Evolutionary conservation across 2,329 filamentous ascomycete species (phyloP).

Genomic region (Phaeomoniella chlamydospora): DNA sequence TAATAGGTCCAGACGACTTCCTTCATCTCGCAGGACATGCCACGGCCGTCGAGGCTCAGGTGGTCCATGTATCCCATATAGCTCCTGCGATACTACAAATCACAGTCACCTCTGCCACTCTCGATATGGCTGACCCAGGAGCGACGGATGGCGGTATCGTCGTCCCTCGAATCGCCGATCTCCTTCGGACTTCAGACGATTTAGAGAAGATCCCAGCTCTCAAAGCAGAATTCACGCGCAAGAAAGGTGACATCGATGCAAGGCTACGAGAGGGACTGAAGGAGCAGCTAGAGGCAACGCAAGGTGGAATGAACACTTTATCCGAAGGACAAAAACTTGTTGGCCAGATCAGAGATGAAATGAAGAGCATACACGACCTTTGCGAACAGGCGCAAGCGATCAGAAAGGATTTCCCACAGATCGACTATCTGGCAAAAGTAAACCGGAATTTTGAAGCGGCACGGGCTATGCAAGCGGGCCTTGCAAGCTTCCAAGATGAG

Average conservation of each 20-base stretch:
- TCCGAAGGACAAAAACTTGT: slow-evolving; percentile 84
- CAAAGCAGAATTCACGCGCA: slow-evolving; percentile 84
- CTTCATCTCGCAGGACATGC: too few relatives aligned
- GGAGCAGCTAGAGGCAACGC: slow-evolving; percentile 87
- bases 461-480: slow-evolving; percentile 79
- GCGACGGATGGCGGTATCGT: slow-evolving; percentile 45
- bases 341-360: slow-evolving; percentile 88
- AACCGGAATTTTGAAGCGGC: slow-evolving; percentile 94
- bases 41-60: too few relatives aligned
- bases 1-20: too few relatives aligned
- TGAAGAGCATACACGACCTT: slow-evolving; percentile 95
- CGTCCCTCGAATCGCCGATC: slow-evolving; percentile 69
- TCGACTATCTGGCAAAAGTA: slow-evolving; percentile 34
- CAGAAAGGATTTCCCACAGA: slow-evolving; percentile 94
- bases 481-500: slow-evolving; percentile 74
- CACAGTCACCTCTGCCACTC: too few relatives aligned
- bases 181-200: slow-evolving; percentile 89
- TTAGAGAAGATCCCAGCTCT: slow-evolving; percentile 86
- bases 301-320: slow-evolving; percentile 80
- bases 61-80: too few relatives aligned
- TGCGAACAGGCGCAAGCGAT: slow-evolving; percentile 96
- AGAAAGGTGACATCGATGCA: slow-evolving; percentile 81
- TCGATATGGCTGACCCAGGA: not conserved
- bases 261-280: slow-evolving; percentile 78
- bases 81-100: too few relatives aligned